Evolutionary conservation across 2,329 filamentous ascomycete species (phyloP), one percentile per base, ranked within the genome.

Genomic region (Fusarium begoniae): DNA sequence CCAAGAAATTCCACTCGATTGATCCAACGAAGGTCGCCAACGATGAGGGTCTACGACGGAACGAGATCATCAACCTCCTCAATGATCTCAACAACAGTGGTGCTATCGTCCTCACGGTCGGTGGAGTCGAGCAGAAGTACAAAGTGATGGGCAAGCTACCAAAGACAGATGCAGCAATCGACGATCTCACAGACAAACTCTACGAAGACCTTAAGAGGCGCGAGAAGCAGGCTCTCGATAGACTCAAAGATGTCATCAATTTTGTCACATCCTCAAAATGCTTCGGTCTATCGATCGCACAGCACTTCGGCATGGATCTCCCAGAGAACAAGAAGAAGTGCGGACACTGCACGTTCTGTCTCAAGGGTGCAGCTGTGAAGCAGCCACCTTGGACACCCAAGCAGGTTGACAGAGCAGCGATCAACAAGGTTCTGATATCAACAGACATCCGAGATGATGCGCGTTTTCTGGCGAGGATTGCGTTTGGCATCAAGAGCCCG

Each of bases 401-500:
- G 22, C 70, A 76, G 1, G 81, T 88, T 8, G 81, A 89, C 63
- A 63, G 73, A 0, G 66, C 66, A 0, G 81, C 81, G 0, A 86
- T 91, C 53, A 64, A 79, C 12, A 78, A 75, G 3, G 80, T 91
- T 0, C 79, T 91, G 3, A 69, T 78, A 0, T 82, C 79, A 1
- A 85, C 87, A 18, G 73, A 80, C 2, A 84, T 86, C 2, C 83
- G 88, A 5, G 87, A 92, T 53, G 90, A 92, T 76, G 84, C 90
- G 5, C 80, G 90, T 18, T 88, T 90, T 71, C 80, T 92, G 35
- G 88, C 90, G 0, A 84, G 87, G 26, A 81, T 92, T 8, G 90
- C 89, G 0, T 92, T 91, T 77, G 90, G 90, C 0, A 91, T 92
- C 76, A 83, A 82, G 50, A 91, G 88, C 72, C 90, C 90, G 1